A percentile compares a stretch with the other conserved stretches of the same genome.
phyloP scores from a whole-genome alignment of 305 asterid species.

The Solanum hybrid region DNA sequence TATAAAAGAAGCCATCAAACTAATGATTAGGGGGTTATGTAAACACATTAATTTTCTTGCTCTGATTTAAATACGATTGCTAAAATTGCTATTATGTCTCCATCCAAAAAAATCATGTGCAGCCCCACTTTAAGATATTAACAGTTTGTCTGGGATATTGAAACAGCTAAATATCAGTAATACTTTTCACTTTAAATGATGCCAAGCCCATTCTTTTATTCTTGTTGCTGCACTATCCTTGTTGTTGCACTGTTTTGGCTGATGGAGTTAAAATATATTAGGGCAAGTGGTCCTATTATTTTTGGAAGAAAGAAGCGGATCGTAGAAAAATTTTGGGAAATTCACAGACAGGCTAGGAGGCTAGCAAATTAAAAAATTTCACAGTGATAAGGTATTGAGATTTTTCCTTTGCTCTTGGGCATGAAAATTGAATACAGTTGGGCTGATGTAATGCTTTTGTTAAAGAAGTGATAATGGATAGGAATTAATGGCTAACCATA shows the following conservation, averaged over 20 bases:
- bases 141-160: background rate
- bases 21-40: background rate
- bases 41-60: background rate
- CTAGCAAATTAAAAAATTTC: background rate
- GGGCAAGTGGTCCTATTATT: background rate
- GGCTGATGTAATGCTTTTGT: background rate
- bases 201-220: background rate
- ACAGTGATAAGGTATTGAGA: background rate
- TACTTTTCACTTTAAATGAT: background rate
- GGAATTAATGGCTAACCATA: background rate
- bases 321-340: background rate
- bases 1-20: constrained; percentile 10
- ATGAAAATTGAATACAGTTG: background rate
- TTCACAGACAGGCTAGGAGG: background rate
- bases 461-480: background rate
- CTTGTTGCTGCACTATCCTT: background rate
- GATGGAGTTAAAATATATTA: background rate
- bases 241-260: background rate
- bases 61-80: background rate
- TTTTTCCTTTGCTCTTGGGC: background rate
- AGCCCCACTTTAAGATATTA: background rate
- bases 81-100: background rate
- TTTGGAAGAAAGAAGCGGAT: background rate
- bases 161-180: background rate
- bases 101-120: background rate